A percentile compares a stretch with the other conserved stretches of the same genome.
Evolutionary conservation across 208 protist species (phyloP).

Genomic region (Leishmania major): DNA sequence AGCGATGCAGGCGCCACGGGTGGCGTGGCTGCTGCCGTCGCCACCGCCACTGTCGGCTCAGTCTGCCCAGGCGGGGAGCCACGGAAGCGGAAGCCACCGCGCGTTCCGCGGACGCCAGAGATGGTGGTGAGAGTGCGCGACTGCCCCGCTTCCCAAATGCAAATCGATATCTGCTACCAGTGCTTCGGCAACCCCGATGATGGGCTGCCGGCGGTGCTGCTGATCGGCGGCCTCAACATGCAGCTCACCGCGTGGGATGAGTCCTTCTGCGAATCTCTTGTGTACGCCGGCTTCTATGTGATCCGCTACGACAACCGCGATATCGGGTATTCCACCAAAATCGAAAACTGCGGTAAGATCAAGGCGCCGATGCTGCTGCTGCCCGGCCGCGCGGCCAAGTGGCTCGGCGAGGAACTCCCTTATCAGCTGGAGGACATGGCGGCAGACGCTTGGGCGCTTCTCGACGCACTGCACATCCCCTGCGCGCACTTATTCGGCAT

Average conservation of each 20-base stretch:
- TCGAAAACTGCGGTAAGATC: conserved; percentile 50
- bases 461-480: conserved; percentile 56
- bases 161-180: conserved; percentile 78
- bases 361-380: conserved; percentile 57
- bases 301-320: conserved; percentile 84
- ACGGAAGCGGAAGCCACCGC: neutral
- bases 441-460: conserved; percentile 56
- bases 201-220: conserved; percentile 43
- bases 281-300: conserved; percentile 67
- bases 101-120: conserved; percentile 44
- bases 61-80: neutral
- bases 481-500: conserved; percentile 80
- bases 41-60: neutral
- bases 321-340: conserved; percentile 77
- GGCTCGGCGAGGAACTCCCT: conserved; percentile 67
- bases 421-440: conserved; percentile 80
- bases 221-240: conserved; percentile 84
- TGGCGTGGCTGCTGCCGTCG: neutral
- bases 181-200: conserved; percentile 63
- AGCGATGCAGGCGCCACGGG: neutral
- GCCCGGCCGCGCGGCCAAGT: conserved; percentile 36
- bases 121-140: conserved; percentile 64
- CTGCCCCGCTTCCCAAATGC: conserved; percentile 44
- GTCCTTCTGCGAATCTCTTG: conserved; percentile 71
- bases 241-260: conserved; percentile 81